A percentile compares a stretch with the other conserved stretches of the same genome.
Evolutionary conservation across 257 asterid species (phyloP).

Genomic region (Lantana camara): DNA sequence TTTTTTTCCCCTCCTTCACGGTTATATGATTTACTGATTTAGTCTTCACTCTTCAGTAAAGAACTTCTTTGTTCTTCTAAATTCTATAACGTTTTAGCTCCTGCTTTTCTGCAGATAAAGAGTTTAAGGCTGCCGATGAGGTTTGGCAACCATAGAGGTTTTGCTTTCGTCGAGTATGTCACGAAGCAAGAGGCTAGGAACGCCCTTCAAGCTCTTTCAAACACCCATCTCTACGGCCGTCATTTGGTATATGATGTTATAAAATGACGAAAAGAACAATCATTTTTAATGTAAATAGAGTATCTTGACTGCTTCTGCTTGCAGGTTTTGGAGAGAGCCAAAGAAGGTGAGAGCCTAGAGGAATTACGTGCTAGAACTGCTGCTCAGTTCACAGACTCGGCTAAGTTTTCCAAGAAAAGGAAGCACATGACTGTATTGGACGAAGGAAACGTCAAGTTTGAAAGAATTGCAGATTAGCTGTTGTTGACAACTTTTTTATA

Average conservation of each 20-base stretch:
- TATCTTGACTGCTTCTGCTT: conserved; percentile 15
- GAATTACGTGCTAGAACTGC: conserved; percentile 86
- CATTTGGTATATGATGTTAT: conserved; percentile 68
- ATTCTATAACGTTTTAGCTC: not conserved
- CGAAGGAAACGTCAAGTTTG: conserved; percentile 62
- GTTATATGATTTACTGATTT: conserved; percentile 1
- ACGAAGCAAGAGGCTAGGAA: conserved; percentile 91
- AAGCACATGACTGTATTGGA: conserved; percentile 58
- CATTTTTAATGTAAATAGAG: not conserved
- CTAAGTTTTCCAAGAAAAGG: conserved; percentile 66
- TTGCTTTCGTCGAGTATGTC: conserved; percentile 83
- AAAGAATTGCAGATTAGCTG: conserved; percentile 44
- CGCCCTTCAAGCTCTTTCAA: conserved; percentile 84
- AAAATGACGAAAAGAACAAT: not conserved
- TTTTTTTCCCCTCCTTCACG: not conserved
- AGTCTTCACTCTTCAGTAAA: no score
- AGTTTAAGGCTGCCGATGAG: conserved; percentile 80
- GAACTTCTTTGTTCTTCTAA: not conserved
- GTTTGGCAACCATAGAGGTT: conserved; percentile 85
- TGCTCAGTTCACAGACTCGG: conserved; percentile 63
- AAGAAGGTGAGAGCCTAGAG: conserved; percentile 92
- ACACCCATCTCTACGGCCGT: conserved; percentile 94
- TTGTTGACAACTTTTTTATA: not conserved
- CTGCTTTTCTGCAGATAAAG: conserved; percentile 60
- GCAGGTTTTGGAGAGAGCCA: conserved; percentile 94